These are phyloP conservation scores for Ophiostoma australiae DNA, from an alignment of 2,329 filamentous ascomycete genomes.

Conservation along the genomic window DNA sequence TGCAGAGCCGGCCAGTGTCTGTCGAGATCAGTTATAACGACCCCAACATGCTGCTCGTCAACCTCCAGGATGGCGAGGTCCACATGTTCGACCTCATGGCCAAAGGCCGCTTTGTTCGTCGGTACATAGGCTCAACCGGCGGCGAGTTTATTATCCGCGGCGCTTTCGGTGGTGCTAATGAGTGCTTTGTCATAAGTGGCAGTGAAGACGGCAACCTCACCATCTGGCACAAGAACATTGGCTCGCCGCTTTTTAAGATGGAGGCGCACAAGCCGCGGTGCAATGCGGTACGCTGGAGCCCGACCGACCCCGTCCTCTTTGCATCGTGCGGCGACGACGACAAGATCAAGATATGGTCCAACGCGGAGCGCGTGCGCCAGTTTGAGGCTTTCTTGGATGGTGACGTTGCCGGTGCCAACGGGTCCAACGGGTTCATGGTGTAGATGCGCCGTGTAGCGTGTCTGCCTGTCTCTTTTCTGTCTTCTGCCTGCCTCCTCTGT, in stretches of 20 bases:
- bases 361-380: conserved; percentile 33
- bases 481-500: background rate
- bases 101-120: conserved; percentile 7
- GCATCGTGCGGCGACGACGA: conserved; percentile 87
- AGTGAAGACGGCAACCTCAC: conserved; percentile 76
- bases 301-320: conserved; percentile 73
- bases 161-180: conserved; percentile 80
- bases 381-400: conserved; percentile 18
- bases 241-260: conserved; percentile 68
- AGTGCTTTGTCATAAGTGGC: conserved; percentile 86
- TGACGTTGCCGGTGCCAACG: background rate
- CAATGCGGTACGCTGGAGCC: conserved; percentile 87
- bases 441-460: background rate
- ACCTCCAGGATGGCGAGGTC: conserved; percentile 71
- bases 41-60: conserved; percentile 75
- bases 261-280: conserved; percentile 71
- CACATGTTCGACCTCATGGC: conserved; percentile 60
- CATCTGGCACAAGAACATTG: conserved; percentile 87
- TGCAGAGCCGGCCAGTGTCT: conserved; percentile 68
- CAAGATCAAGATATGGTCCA: conserved; percentile 65
- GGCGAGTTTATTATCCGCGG: conserved; percentile 75
- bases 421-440: conserved; percentile 7
- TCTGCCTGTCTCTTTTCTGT: background rate
- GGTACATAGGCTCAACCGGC: conserved; percentile 65
- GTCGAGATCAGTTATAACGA: conserved; percentile 71